These are phyloP conservation scores for Mortierella sp. DNA, from an alignment of 371 early-diverging fungal species.

Conservation along the genomic window DNA sequence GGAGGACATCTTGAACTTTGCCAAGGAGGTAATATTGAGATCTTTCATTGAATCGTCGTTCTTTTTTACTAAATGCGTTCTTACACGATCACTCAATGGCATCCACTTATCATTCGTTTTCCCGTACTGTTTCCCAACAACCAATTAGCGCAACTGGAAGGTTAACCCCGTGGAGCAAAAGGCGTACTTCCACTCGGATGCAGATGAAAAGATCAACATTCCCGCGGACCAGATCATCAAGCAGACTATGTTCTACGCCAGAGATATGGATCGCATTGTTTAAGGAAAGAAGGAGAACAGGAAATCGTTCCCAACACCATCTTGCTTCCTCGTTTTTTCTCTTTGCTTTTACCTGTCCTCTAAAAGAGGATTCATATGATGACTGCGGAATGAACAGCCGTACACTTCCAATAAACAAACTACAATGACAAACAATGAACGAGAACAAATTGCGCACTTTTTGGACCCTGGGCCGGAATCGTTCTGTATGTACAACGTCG, in stretches of 20 bases:
- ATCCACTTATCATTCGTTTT: neutral
- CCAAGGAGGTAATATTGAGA: conserved; percentile 70
- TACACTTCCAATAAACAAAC: neutral
- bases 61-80: neutral
- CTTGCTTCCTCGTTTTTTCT: too few relatives aligned
- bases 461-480: neutral
- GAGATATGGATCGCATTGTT: conserved; percentile 97
- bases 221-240: conserved; percentile 88
- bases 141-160: conserved; percentile 84
- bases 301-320: neutral
- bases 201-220: conserved; percentile 76
- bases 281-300: conserved; percentile 59
- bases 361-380: neutral
- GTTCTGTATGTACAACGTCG: neutral
- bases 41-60: too few relatives aligned
- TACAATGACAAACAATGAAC: neutral
- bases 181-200: conserved; percentile 84
- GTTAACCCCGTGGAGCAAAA: conserved; percentile 85
- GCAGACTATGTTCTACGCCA: conserved; percentile 90
- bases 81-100: neutral
- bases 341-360: neutral
- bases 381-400: neutral
- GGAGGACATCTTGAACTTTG: conserved; percentile 85
- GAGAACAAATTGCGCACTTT: neutral
- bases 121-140: neutral